Conservation (phyloP, 2,329 filamentous ascomycete genomes). For the Phialocephala sp. region DNA sequence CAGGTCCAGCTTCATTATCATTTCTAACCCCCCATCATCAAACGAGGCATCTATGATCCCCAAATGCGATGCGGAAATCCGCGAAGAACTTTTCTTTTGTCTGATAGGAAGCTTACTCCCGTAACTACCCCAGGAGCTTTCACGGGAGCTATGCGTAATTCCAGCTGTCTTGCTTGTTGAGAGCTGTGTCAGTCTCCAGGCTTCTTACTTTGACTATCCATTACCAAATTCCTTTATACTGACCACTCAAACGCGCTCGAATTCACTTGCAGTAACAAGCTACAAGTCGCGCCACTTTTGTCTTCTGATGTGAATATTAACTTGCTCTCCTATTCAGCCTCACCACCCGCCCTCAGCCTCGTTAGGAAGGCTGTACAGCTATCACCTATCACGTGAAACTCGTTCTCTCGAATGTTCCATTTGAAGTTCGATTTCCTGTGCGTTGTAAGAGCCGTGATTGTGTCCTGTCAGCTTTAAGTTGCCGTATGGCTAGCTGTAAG, state of each 20-base stretch:
- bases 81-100: background rate
- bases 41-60: too few species aligned
- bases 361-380: constrained; percentile 8
- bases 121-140: background rate
- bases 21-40: background rate
- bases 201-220: too few species aligned
- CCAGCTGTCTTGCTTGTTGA: too few species aligned
- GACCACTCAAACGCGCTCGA: too few species aligned
- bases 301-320: background rate
- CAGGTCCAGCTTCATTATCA: background rate
- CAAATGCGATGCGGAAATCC: background rate
- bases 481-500: background rate
- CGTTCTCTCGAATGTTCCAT: background rate
- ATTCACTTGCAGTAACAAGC: background rate
- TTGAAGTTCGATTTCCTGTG: too few species aligned
- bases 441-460: background rate
- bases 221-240: too few species aligned
- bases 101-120: background rate
- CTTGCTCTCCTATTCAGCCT: background rate
- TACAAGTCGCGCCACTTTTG: background rate
- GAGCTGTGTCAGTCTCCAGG: too few species aligned
- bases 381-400: background rate
- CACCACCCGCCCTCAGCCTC: background rate
- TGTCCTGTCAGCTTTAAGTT: background rate
- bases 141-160: background rate